Conservation (phyloP, 768 basidiomycete genomes). For the Lactarius sanguifluus region DNA sequence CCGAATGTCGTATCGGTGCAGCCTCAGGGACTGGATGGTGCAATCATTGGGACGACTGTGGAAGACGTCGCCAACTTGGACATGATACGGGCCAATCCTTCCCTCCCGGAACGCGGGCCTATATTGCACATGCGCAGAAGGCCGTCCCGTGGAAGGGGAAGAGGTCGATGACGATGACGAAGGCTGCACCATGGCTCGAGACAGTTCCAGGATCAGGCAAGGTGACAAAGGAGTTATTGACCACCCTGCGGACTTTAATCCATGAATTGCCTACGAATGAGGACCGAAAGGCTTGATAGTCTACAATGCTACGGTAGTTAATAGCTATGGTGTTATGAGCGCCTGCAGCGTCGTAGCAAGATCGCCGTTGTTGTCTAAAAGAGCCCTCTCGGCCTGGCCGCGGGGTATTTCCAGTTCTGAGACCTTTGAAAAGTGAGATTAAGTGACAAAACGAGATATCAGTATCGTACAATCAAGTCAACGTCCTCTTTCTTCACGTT, state of each 20-base stretch:
- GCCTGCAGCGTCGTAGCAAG: slow-evolving; percentile 47
- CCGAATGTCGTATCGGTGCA: slow-evolving; percentile 40
- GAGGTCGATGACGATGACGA: neutral
- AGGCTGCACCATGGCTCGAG: neutral
- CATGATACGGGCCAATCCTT: slow-evolving; percentile 47
- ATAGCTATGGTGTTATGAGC: slow-evolving; percentile 29
- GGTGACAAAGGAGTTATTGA: slow-evolving; percentile 13
- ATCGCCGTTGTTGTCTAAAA: slow-evolving; percentile 54
- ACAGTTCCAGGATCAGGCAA: neutral
- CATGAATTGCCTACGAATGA: neutral
- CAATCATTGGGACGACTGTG: slow-evolving; percentile 38
- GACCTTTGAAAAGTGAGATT: slow-evolving; percentile 41
- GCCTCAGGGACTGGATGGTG: slow-evolving; percentile 38
- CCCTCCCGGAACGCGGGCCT: slow-evolving; percentile 49
- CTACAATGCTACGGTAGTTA: slow-evolving; percentile 2
- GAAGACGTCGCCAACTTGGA: slow-evolving; percentile 34
- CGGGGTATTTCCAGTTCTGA: slow-evolving; percentile 64
- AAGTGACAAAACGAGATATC: neutral
- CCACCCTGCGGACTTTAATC: slow-evolving; percentile 15
- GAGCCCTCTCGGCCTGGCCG: slow-evolving; percentile 56
- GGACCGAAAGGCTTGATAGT: neutral
- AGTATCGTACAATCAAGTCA: slow-evolving; percentile 56
- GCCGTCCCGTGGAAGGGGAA: slow-evolving; percentile 9
- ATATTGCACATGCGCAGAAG: slow-evolving; percentile 36
- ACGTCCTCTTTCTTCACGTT: slow-evolving; percentile 58